Conservation (phyloP, 768 basidiomycete genomes). For the Lactarius tabidus region DNA sequence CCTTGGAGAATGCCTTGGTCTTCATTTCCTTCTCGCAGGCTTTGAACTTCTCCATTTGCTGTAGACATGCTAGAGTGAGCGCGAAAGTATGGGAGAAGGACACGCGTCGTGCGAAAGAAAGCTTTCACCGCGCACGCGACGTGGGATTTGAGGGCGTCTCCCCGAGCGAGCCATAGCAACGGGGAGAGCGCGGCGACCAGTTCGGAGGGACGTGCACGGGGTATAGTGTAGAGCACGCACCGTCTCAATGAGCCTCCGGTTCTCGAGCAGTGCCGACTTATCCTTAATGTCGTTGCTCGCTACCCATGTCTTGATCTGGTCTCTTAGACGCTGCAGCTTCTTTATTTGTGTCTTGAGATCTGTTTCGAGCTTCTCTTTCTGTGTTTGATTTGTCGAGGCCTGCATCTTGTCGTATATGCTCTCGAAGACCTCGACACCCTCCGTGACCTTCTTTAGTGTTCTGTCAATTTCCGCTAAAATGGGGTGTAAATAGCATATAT, state of each 20-base stretch:
- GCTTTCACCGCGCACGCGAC: background rate
- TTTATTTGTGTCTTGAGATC: conserved; percentile 99
- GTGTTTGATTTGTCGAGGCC: conserved; percentile 89
- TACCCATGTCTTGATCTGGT: conserved; percentile 95
- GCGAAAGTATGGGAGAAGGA: conserved; percentile 6
- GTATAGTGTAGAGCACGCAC: conserved; percentile 46
- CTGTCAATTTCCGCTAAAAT: conserved; percentile 92
- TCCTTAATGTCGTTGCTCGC: conserved; percentile 99
- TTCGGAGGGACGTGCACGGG: background rate
- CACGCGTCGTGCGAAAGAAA: background rate
- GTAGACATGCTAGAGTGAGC: conserved; percentile 30
- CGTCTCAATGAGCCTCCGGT: conserved; percentile 94
- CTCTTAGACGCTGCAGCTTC: conserved; percentile 78
- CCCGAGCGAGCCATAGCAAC: background rate
- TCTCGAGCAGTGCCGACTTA: conserved; percentile 87
- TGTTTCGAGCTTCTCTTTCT: conserved; percentile 96
- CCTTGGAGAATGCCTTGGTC: conserved; percentile 99
- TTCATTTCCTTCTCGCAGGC: conserved; percentile 99
- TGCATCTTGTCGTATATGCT: conserved; percentile 99
- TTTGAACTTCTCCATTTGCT: conserved; percentile 99
- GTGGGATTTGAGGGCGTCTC: background rate
- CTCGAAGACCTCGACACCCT: conserved; percentile 94
- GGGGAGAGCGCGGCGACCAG: background rate
- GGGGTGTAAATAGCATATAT: background rate
- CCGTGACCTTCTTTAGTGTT: conserved; percentile 93